A percentile compares a stretch with the other conserved stretches of the same genome.
These are phyloP conservation scores for Hyparrhenia diplandra DNA, from an alignment of 176 grass and related monocot genomes.

Conservation along the genomic window DNA sequence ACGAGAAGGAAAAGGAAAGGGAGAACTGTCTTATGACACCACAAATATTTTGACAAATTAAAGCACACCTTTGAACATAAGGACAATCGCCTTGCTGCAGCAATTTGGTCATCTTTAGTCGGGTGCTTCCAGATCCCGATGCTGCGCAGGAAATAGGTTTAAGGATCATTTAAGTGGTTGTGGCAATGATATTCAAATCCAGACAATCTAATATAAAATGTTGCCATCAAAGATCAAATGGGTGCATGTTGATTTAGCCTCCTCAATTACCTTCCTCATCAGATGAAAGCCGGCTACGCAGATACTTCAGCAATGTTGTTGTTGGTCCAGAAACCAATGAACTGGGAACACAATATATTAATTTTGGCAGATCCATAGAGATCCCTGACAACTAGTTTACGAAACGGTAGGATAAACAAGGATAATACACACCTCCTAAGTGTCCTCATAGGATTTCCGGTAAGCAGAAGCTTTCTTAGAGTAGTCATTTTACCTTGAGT, in stretches of 20 bases:
- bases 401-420: constrained; percentile 18
- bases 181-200: neutral
- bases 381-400: constrained; percentile 15
- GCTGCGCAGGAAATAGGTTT: constrained; percentile 24
- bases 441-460: constrained; percentile 85
- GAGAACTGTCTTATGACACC: neutral
- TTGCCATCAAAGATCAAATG: constrained; percentile 4
- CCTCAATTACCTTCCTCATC: constrained; percentile 70
- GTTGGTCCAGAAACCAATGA: constrained; percentile 92
- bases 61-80: constrained; percentile 83
- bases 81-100: constrained; percentile 69
- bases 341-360: constrained; percentile 51
- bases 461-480: constrained; percentile 87
- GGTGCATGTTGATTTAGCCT: constrained; percentile 19
- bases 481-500: constrained; percentile 80
- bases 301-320: constrained; percentile 68
- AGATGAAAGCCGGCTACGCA: constrained; percentile 77
- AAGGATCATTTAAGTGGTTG: neutral
- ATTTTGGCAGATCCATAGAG: neutral
- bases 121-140: constrained; percentile 51
- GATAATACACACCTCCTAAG: constrained; percentile 69
- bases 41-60: neutral
- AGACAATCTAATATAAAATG: neutral
- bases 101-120: constrained; percentile 81
- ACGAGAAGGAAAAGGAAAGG: neutral